These are phyloP conservation scores for Solanum aculeatissimum DNA, from an alignment of 305 asterid genomes.

Conservation along the genomic window DNA sequence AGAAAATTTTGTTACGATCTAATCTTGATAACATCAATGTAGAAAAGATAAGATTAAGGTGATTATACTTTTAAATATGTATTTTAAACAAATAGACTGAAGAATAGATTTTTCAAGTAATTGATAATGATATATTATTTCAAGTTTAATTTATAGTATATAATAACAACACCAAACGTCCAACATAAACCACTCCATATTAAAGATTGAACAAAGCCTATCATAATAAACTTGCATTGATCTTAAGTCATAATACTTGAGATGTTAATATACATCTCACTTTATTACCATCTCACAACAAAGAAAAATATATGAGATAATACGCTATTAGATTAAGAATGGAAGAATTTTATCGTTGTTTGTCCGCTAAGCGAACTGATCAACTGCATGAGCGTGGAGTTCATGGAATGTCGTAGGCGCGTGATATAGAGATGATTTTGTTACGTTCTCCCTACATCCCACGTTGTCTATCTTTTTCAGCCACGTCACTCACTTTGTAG, in stretches of 20 bases:
- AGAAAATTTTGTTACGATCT: background rate
- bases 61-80: background rate
- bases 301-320: background rate
- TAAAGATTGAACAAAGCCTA: no score
- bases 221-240: background rate
- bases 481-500: background rate
- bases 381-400: background rate
- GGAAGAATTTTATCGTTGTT: rapidly evolving
- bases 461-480: background rate
- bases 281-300: background rate
- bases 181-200: background rate
- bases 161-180: background rate
- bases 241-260: background rate
- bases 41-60: background rate
- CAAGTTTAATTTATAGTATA: background rate
- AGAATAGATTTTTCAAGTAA: no score
- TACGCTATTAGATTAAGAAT: rapidly evolving
- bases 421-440: background rate
- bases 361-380: no score
- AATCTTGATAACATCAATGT: background rate
- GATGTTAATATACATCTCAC: background rate
- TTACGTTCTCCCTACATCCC: background rate
- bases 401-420: background rate
- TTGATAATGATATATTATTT: no score
- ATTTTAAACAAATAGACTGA: no score